Conservation (phyloP, 2,329 filamentous ascomycete species). For the Colletotrichum tamarilloi region DNA sequence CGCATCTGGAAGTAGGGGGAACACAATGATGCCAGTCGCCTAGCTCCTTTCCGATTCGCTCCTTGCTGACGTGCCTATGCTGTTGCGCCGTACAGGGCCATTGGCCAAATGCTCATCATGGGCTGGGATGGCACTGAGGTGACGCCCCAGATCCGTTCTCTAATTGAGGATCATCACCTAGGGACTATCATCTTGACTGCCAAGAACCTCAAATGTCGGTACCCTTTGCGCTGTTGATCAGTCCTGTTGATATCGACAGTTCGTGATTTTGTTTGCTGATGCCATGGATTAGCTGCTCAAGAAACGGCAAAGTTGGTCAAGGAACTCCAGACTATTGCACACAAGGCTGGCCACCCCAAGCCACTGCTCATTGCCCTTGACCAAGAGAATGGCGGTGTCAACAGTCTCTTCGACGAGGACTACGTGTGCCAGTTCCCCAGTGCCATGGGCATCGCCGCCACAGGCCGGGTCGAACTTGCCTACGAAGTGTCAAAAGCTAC, state of each 20-base stretch:
- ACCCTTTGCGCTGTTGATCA: neutral
- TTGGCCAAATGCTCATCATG: slow-evolving; percentile 84
- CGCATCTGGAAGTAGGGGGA: neutral
- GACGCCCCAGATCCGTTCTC: slow-evolving; percentile 82
- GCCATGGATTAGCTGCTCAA: slow-evolving; percentile 76
- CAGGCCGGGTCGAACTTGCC: slow-evolving; percentile 84
- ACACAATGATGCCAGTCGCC: neutral
- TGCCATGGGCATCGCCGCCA: slow-evolving; percentile 96
- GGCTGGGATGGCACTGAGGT: slow-evolving; percentile 88
- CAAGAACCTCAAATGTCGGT: slow-evolving; percentile 85
- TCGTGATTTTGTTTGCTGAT: slow-evolving; percentile 13
- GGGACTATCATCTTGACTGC: slow-evolving; percentile 88
- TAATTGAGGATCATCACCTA: slow-evolving; percentile 87
- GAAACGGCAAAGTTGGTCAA: slow-evolving; percentile 89
- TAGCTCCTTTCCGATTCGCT: slow-evolving; percentile 1
- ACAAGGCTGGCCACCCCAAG: slow-evolving; percentile 88
- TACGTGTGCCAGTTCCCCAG: slow-evolving; percentile 97
- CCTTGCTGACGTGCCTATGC: slow-evolving; percentile 19
- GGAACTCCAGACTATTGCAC: slow-evolving; percentile 92
- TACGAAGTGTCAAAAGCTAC: slow-evolving; percentile 94
- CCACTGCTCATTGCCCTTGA: slow-evolving; percentile 92
- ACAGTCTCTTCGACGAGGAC: slow-evolving; percentile 94
- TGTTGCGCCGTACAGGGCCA: slow-evolving; percentile 60
- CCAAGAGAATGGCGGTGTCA: slow-evolving; percentile 98
- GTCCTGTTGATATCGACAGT: neutral